Base-by-base conservation (phyloP, 805 yeast genomes). In the Lipomyces chichibuensis region DNA sequence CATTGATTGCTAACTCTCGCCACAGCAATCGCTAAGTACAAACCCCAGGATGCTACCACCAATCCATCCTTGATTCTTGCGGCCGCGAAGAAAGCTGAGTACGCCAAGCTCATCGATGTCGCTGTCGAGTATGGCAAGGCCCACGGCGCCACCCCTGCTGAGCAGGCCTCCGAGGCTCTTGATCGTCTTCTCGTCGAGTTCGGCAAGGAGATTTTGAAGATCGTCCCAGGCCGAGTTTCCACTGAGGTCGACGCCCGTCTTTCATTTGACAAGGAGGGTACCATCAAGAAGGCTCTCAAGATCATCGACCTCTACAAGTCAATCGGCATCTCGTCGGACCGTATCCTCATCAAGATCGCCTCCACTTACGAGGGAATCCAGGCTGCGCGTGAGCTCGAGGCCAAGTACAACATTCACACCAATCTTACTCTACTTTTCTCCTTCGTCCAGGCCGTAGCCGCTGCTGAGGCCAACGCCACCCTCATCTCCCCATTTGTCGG, bases 341-440 rank as follows among this genome's bases (percentile, higher is more conserved):
- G 98, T 81, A 86, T 95, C 71, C 86, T 94, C 78, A 95, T 95
- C 83, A 95, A 95, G 87, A 87, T 95, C 73, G 99, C 99, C 70
- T 90, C 98, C 69, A 95, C 99, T 72, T 95, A 93, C 91, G 99
- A 95, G 84, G 99, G 99, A 85, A 95, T 95, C 80, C 97, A 91
- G 82, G 99, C 99, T 75, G 99, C 99, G 66, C 87, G 88, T 80
- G 97, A 91, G 80, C 86, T 95, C 80, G 99, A 95, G 85, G 81
- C 88, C 73, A 87, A 95, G 81, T 85, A 95, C 84, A 92, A 87
- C 62, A 87, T 95, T 76, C 98, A 95, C 88, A 86, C 90, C 83
- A 95, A 95, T 87, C 86, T 95, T 85, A 95, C 99, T 66, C 83
- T 95, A 75, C 85, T 95, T 77, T 95, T 95, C 88, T 91, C 97